phyloP scores from a whole-genome alignment of 371 early-diverging fungal species.

The Apophysomyces variabilis region DNA sequence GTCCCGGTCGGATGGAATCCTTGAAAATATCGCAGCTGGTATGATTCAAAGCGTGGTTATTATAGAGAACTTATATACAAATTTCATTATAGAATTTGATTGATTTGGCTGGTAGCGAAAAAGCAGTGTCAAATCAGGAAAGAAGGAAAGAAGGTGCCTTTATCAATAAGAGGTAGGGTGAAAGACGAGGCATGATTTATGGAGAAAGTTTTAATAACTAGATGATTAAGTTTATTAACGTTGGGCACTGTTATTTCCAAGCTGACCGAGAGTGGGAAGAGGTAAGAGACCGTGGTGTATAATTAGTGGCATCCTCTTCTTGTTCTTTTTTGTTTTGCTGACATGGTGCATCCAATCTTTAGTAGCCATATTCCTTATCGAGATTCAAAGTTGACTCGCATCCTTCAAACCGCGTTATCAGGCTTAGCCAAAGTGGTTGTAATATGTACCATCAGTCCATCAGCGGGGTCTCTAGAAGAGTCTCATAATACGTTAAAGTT shows the following conservation, averaged over 20 bases:
- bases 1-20: constrained; percentile 51
- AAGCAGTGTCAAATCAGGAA: constrained; percentile 74
- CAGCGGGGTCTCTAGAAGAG: constrained; percentile 72
- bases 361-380: constrained; percentile 84
- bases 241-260: constrained; percentile 92
- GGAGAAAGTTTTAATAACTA: too few species aligned
- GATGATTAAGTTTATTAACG: constrained; percentile 63
- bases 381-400: constrained; percentile 92
- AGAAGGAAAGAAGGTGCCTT: constrained; percentile 91
- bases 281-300: constrained; percentile 29
- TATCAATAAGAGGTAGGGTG: constrained; percentile 83
- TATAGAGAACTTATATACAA: neutral
- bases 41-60: neutral
- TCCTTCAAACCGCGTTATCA: constrained; percentile 86
- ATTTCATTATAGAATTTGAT: constrained; percentile 69
- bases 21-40: constrained; percentile 9
- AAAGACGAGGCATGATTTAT: neutral
- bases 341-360: constrained; percentile 18
- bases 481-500: constrained; percentile 89
- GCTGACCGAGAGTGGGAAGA: constrained; percentile 64
- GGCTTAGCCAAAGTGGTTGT: constrained; percentile 85
- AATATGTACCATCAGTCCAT: constrained; percentile 83
- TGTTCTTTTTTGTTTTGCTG: neutral
- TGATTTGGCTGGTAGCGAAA: constrained; percentile 98
- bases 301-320: neutral